phyloP scores from a whole-genome alignment of 768 basidiomycete species.

The Aureoboletus auriporus region DNA sequence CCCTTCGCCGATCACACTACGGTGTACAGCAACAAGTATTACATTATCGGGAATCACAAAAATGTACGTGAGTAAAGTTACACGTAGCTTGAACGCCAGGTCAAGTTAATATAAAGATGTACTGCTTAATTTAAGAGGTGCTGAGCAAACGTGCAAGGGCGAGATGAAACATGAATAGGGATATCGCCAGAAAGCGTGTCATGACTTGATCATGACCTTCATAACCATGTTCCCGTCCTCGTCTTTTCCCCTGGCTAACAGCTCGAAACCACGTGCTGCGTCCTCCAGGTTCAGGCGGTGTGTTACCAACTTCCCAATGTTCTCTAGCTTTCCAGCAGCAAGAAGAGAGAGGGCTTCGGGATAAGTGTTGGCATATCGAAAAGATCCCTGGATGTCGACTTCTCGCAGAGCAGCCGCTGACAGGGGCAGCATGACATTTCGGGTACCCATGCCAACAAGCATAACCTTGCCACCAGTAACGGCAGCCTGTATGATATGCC shows the following conservation, averaged over 20 bases:
- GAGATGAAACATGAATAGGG: constrained; percentile 4
- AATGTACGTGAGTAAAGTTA: constrained; percentile 19
- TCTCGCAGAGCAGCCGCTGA: constrained; percentile 80
- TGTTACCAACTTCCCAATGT: constrained; percentile 72
- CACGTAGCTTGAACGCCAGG: constrained; percentile 13
- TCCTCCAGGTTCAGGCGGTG: constrained; percentile 68
- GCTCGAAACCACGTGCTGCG: constrained; percentile 74
- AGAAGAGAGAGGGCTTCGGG: constrained; percentile 79
- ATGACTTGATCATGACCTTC: constrained; percentile 77
- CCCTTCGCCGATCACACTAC: not conserved
- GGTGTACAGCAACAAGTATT: not conserved
- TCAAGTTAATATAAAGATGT: constrained; percentile 8
- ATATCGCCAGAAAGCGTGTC: constrained; percentile 4
- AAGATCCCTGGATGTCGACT: constrained; percentile 89
- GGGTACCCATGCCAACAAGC: constrained; percentile 94
- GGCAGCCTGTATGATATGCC: constrained; percentile 55
- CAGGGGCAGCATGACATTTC: constrained; percentile 77
- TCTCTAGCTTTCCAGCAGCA: constrained; percentile 55
- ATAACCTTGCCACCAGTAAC: constrained; percentile 84
- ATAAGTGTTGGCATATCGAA: constrained; percentile 90
- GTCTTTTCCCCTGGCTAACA: constrained; percentile 73
- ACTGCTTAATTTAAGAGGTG: constrained; percentile 12
- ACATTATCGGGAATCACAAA: constrained; percentile 6
- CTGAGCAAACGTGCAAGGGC: constrained; percentile 2
- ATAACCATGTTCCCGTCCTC: constrained; percentile 78